Evolutionary conservation across 257 asterid genomes (phyloP).

Genomic region (Solanum raphanifolium): DNA sequence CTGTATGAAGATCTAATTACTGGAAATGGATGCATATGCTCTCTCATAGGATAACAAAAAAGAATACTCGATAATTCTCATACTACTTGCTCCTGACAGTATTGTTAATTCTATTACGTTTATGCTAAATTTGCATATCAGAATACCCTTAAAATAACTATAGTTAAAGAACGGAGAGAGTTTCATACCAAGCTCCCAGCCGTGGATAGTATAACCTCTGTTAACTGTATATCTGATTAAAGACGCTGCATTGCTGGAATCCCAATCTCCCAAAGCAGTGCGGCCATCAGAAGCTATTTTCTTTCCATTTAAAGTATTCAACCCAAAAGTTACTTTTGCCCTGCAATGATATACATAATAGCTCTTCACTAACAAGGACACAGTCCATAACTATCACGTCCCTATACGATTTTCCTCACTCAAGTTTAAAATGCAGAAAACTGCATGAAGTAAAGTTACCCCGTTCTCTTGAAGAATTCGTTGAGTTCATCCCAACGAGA

Average conservation of each 20-base stretch:
- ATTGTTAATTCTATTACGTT: not conserved
- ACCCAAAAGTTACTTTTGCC: constrained; percentile 61
- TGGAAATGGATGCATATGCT: not conserved
- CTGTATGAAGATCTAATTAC: not conserved
- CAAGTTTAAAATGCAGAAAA: not conserved
- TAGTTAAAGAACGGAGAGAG: not conserved
- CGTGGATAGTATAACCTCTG: constrained; percentile 38
- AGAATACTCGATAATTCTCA: not conserved
- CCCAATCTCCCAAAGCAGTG: constrained; percentile 53
- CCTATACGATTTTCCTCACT: not conserved
- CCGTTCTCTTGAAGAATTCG: constrained; percentile 46
- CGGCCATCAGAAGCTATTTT: constrained; percentile 32
- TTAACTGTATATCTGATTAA: constrained; percentile 53
- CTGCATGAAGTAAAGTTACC: constrained; percentile 27
- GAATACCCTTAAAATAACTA: not conserved
- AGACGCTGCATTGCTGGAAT: constrained; percentile 60
- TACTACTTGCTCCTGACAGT: not conserved
- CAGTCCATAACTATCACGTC: not conserved
- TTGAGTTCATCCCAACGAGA: constrained; percentile 79
- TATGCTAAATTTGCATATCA: not conserved
- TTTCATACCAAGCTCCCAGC: constrained; percentile 90
- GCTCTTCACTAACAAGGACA: not conserved
- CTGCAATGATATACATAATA: constrained; percentile 19
- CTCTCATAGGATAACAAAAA: not conserved
- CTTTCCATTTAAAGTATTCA: constrained; percentile 63